Evolutionary conservation across 805 yeast genomes (phyloP).

Genomic region (Jamesozyma lodderae): DNA sequence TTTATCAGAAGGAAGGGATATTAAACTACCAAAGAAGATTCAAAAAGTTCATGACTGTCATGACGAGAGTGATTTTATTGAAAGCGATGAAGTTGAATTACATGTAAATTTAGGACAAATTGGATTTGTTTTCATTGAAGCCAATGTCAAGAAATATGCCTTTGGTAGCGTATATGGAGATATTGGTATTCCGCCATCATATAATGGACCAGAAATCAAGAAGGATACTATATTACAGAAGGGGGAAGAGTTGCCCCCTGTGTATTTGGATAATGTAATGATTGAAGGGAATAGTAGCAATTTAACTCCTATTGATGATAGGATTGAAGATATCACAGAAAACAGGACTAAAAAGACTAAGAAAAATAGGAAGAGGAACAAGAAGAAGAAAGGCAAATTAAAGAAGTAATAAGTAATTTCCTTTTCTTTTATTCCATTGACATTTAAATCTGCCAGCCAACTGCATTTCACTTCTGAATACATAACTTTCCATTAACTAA

Average conservation of each 20-base stretch:
- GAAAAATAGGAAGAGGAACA: constrained; percentile 13
- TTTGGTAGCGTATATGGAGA: constrained; percentile 42
- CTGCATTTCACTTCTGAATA: no score
- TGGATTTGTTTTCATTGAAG: constrained; percentile 76
- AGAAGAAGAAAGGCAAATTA: constrained; percentile 11
- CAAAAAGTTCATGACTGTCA: constrained; percentile 18
- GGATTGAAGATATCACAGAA: neutral
- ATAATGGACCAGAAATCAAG: constrained; percentile 33
- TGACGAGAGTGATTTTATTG: constrained; percentile 10
- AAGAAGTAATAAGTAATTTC: constrained; percentile 4
- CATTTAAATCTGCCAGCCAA: no score
- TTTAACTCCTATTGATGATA: neutral
- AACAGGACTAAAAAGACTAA: constrained; percentile 3
- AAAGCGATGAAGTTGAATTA: constrained; percentile 31
- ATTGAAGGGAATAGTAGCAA: constrained; percentile 3
- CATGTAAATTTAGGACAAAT: constrained; percentile 69
- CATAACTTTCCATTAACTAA: no score
- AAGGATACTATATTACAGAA: constrained; percentile 53
- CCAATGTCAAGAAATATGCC: constrained; percentile 79
- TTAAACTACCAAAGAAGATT: constrained; percentile 18
- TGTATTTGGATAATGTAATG: constrained; percentile 42
- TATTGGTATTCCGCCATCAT: constrained; percentile 39
- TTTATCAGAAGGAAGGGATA: constrained; percentile 17
- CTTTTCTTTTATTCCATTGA: no score
- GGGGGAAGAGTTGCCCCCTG: constrained; percentile 68